Conservation (phyloP, 306 rosid species). For the Cucumis hystrix region DNA sequence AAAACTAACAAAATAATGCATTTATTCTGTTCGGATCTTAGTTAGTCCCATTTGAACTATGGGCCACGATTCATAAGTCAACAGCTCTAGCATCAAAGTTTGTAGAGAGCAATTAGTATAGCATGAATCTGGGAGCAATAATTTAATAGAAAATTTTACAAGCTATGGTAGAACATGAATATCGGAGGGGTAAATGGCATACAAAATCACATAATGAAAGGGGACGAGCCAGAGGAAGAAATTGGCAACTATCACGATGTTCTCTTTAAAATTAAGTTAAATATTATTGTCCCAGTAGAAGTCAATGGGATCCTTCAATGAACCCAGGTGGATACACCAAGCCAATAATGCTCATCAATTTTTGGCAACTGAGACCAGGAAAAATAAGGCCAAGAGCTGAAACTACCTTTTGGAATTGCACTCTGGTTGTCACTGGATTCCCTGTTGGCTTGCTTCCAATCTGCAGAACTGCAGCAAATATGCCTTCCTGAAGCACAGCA, state of each 20-base stretch:
- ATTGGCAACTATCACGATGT: not conserved
- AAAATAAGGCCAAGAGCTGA: not conserved
- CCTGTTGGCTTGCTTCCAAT: conserved; percentile 46
- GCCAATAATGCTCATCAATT: not conserved
- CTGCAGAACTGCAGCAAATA: conserved; percentile 49
- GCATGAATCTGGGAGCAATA: not conserved
- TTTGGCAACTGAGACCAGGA: not conserved
- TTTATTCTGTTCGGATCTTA: not conserved
- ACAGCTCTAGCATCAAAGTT: not conserved
- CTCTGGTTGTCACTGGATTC: conserved; percentile 46
- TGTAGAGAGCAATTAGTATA: not conserved
- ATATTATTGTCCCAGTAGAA: not conserved
- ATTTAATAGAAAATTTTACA: not conserved
- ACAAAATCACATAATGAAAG: not conserved
- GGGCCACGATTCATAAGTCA: not conserved
- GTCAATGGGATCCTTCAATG: not conserved
- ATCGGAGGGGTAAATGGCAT: not conserved
- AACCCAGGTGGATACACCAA: not conserved
- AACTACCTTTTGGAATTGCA: conserved; percentile 54
- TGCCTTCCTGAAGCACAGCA: conserved; percentile 87
- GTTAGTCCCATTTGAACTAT: not conserved
- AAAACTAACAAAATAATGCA: not conserved
- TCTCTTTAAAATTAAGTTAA: not conserved
- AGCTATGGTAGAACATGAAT: not conserved
- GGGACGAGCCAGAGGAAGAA: not conserved